Base-by-base conservation (phyloP, 148 eudicot genomes). In the Chenopodium suecicum region DNA sequence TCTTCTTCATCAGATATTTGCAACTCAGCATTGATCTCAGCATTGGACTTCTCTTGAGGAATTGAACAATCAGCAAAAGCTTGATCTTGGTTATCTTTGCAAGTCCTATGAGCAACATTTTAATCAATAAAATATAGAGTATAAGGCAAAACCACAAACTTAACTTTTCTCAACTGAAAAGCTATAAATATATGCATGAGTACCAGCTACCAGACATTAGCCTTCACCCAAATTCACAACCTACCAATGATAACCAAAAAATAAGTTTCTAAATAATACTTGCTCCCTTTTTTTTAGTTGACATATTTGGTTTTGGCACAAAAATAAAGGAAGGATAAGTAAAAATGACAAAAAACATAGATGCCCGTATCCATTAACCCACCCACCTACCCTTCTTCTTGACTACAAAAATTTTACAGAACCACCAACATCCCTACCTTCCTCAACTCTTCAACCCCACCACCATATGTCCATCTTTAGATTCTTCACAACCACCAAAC, bases 1-100 rank as follows among this genome's bases (percentile, higher is more conserved):
- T 91, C 95, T 82, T 96, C 98, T 78, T 90, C 98, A 84, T 96
- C 99, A 78, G 99, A 94, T 88, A 96, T 86, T 81, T 92, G 91
- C 91, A 96, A 79, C 86, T 96, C 99, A 46, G 90, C 90, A 86
- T 96, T 96, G 74, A 96, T 94, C 69, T 89, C 98, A 63, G 94
- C 83, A 90, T 94, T 90, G 73, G 98, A 91, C 88, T 89, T 96
- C 90, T 92, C 98, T 90, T 96, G 99, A 7, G 94, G 95, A 81
- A 92, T 89, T 50, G 91, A 90, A 90, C 99, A 96, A 80, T 91
- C 91, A 78, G 94, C 95, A 83, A 91, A 96, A 63, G 84, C 88
- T 87, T 88, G 86, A 86, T 94, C 97, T 83, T 83, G 83, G 81
- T 94, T 96, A 84, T 96, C 98, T 88, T 89, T 91, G 86, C 99